Evolutionary conservation across 2,329 filamentous ascomycete genomes (phyloP), one percentile per base, ranked within the genome.

Genomic region (Didymella sp.): DNA sequence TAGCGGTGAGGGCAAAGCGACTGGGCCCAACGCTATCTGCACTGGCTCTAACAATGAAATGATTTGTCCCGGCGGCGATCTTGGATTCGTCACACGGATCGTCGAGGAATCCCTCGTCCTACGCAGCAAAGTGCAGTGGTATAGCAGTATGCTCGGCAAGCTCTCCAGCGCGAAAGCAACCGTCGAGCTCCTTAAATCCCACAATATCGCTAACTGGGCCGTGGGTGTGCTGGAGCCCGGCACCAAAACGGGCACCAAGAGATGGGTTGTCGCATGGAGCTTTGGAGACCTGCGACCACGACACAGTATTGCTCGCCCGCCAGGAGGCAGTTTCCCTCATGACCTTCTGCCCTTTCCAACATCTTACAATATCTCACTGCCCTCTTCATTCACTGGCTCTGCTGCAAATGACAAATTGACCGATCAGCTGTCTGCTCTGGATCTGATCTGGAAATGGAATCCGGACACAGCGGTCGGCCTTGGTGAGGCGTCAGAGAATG

Each of bases 241-340:
- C 4, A 91, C 94, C 56, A 91, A 69, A 0, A 86, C 78, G 43
- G 89, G 87, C 71, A 98, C 95, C 27, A 86, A 88, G 49, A 81
- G 95, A 17, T 98, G 94, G 93, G 91, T 88, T 1, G 77, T 98
- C 2, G 95, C 84, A 0, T 99, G 95, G 95, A 96, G 90, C 67
- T 96, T 92, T 77, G 78, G 80, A 2, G 80, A 85, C 48, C 79
- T 85, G 70, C 81, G 93, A 42, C 91, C 93, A 2, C 73, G 79
- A 4, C 81, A 82, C 73, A 81, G 62, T 22, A 61, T 73, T 13
- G 70, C 69, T 6, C 66, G 72, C 6, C 59, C 67, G 12, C 64
- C 66, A 4, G 79, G 72, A 13, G 76, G 85, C 8, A 56, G 48
- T 37, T 56, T 56, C 12, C 78, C 80, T 2, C 84, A 83, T 62